phyloP scores from a whole-genome alignment of 2,329 filamentous ascomycete species.

The Decorospora gaudefroyi region DNA sequence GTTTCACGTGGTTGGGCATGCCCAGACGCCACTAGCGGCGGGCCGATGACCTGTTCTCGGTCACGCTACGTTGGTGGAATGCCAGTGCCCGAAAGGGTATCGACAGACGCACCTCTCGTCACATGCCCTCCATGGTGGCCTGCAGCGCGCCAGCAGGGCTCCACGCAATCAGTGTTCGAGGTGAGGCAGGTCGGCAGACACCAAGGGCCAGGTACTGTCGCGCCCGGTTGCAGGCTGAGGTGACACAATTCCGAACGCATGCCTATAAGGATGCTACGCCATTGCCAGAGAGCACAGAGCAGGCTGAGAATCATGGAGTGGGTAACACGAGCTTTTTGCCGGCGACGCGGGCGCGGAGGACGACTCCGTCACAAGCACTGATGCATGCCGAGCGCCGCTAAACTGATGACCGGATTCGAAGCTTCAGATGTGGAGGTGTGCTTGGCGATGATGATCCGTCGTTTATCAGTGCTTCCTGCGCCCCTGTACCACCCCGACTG shows the following conservation, averaged over 20 bases:
- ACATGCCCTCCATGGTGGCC: constrained; percentile 22
- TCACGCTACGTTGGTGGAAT: constrained; percentile 22
- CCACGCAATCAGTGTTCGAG: constrained; percentile 20
- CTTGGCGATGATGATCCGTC: constrained; percentile 27
- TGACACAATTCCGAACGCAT: constrained; percentile 31
- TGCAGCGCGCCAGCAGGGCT: constrained; percentile 17
- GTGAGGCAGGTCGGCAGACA: constrained; percentile 19
- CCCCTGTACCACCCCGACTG: constrained; percentile 17
- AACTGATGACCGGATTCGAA: constrained; percentile 41
- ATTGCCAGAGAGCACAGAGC: constrained; percentile 39
- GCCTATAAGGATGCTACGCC: constrained; percentile 41
- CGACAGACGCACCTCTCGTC: constrained; percentile 31
- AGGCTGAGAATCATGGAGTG: constrained; percentile 34
- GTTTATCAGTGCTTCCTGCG: constrained; percentile 25
- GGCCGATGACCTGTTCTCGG: constrained; percentile 31
- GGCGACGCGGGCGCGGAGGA: constrained; percentile 43
- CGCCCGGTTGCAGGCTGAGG: constrained; percentile 26
- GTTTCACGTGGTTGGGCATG: constrained; percentile 44
- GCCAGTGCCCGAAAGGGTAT: constrained; percentile 26
- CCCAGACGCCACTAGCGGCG: constrained; percentile 36
- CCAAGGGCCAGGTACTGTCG: constrained; percentile 40
- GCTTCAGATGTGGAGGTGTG: constrained; percentile 40
- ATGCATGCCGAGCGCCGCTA: constrained; percentile 33
- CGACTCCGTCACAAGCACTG: constrained; percentile 40
- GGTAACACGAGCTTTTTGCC: constrained; percentile 40